Percentiles rank a stretch among this genome's conserved stretches.
These are phyloP conservation scores for Phytophthora fragariae DNA, from an alignment of 352 stramenopile genomes.

Conservation along the genomic window DNA sequence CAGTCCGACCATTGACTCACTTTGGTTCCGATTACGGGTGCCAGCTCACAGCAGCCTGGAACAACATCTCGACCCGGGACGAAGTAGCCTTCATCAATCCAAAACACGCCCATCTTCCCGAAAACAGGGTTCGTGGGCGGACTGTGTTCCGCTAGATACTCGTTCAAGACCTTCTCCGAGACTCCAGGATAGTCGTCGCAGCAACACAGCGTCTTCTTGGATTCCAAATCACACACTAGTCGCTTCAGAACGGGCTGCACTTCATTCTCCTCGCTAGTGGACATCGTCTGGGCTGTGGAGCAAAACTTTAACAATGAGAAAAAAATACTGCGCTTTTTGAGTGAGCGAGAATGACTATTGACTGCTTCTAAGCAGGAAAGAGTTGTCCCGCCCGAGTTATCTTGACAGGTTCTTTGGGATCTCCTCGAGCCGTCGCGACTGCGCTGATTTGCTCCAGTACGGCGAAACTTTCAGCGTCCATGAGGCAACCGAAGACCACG, in stretches of 20 bases:
- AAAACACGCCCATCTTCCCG: slow-evolving; percentile 13
- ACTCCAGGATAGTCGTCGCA: slow-evolving; percentile 6
- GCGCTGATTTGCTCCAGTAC: slow-evolving; percentile 58
- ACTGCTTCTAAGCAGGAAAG: slow-evolving; percentile 32
- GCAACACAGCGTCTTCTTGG: slow-evolving; percentile 10
- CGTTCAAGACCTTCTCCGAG: slow-evolving; percentile 7
- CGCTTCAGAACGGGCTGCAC: background rate
- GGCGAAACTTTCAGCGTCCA: slow-evolving; percentile 56
- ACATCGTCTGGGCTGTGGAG: background rate
- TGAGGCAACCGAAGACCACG: slow-evolving; percentile 78
- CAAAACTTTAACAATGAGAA: background rate
- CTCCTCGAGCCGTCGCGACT: slow-evolving; percentile 56
- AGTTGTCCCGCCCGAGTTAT: slow-evolving; percentile 61
- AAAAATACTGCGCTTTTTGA: background rate
- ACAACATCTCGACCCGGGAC: slow-evolving; percentile 9
- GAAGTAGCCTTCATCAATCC: slow-evolving; percentile 17
- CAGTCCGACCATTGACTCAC: background rate
- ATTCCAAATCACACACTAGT: slow-evolving; percentile 17
- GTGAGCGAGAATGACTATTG: background rate
- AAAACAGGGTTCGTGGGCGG: slow-evolving; percentile 12
- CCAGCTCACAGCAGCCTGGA: slow-evolving; percentile 2
- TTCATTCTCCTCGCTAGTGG: background rate
- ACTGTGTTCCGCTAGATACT: slow-evolving; percentile 8
- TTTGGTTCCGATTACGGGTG: background rate
- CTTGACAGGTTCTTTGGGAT: slow-evolving; percentile 55